These are phyloP conservation scores for Elongisporangium senticosum DNA, from an alignment of 352 stramenopile genomes.

Conservation along the genomic window DNA sequence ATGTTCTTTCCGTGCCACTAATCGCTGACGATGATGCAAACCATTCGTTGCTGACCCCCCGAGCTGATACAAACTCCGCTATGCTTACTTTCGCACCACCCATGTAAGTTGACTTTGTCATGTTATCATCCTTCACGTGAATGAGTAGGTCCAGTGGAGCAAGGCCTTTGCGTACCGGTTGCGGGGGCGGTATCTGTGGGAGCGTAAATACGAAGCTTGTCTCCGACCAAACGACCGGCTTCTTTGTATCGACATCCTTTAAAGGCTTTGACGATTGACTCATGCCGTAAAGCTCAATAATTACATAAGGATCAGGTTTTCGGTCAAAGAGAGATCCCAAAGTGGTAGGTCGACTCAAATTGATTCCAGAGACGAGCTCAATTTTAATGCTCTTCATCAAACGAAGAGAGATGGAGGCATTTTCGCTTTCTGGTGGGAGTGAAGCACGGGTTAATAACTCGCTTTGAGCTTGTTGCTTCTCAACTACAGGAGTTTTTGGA, in stretches of 20 bases:
- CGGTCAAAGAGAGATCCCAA: conserved; percentile 30
- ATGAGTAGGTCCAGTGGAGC: conserved; percentile 18
- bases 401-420: background rate
- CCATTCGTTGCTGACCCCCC: conserved; percentile 1
- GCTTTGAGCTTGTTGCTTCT: no score
- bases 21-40: conserved; percentile 1
- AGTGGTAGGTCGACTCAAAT: conserved; percentile 23
- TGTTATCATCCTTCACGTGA: conserved; percentile 35
- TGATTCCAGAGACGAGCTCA: conserved; percentile 20
- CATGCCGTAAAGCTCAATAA: conserved; percentile 22
- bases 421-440: no score
- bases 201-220: conserved; percentile 20
- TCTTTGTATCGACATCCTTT: conserved; percentile 37
- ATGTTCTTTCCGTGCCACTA: conserved; percentile 10
- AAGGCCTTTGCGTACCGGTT: conserved; percentile 11
- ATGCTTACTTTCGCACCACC: conserved; percentile 27
- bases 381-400: conserved; percentile 16
- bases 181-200: background rate
- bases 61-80: conserved; percentile 18
- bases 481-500: no score
- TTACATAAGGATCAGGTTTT: conserved; percentile 32
- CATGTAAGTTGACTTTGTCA: conserved; percentile 40
- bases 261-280: conserved; percentile 12
- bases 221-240: conserved; percentile 19
- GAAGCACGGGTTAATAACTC: no score